Percentiles rank a stretch among this genome's conserved stretches.
Conservation (phyloP, 1,139 yeast species). For the Candida frijolesensis region DNA sequence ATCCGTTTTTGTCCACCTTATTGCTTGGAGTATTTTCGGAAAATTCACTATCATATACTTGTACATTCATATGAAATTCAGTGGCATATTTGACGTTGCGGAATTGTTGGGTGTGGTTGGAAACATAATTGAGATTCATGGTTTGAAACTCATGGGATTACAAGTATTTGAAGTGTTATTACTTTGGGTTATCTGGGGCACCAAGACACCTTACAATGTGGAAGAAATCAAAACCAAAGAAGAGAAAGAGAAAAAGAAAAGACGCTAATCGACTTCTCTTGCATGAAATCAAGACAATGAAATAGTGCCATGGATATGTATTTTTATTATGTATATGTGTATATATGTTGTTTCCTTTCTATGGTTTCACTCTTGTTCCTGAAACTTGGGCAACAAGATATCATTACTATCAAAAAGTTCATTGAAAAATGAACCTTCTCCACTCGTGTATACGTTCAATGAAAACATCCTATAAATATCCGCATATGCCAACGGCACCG, state of each 20-base stretch:
- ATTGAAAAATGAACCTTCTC: conserved; percentile 3
- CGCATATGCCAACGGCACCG: conserved; percentile 1
- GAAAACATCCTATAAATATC: conserved; percentile 4
- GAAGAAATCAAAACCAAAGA: background rate
- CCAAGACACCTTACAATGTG: conserved; percentile 7
- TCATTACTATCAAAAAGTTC: conserved; percentile 1
- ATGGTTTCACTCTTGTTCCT: background rate
- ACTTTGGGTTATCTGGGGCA: conserved; percentile 16
- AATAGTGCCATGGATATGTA: background rate
- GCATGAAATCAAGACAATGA: too few relatives aligned
- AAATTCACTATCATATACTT: conserved; percentile 5
- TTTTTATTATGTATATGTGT: background rate
- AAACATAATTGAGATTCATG: conserved; percentile 11
- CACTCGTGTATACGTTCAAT: background rate
- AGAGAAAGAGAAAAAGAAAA: background rate
- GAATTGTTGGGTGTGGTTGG: conserved; percentile 15
- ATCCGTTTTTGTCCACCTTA: conserved; percentile 14
- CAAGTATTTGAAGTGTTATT: conserved; percentile 14
- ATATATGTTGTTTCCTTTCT: background rate
- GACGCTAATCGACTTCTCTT: background rate
- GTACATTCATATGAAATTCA: conserved; percentile 6
- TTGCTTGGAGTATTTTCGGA: conserved; percentile 15
- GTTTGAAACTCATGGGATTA: conserved; percentile 9
- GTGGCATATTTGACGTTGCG: conserved; percentile 17
- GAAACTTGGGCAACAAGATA: conserved; percentile 1